Evolutionary conservation across 768 basidiomycete genomes (phyloP), one percentile per base, ranked within the genome.

Genomic region (Rhodotorula sphaerocarpa): DNA sequence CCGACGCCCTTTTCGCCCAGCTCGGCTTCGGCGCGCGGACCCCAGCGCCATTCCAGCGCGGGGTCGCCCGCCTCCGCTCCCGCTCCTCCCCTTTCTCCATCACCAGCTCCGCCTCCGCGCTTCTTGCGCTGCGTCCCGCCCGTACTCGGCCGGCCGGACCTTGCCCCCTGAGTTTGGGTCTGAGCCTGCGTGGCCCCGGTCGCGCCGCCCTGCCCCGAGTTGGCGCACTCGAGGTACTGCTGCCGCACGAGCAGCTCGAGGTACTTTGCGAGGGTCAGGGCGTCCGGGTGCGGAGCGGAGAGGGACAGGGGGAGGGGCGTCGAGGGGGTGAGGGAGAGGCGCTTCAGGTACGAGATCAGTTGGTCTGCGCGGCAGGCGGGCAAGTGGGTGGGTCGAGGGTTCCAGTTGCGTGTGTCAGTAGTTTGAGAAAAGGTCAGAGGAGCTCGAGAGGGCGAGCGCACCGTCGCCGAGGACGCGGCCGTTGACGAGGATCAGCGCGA

Each of bases 41-140:
- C 91, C 91, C 91, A 96, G 23, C 83, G 81, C 89, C 88, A 90
- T 71, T 90, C 87, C 63, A 79, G 82, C 21, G 77, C 75, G 20
- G 75, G 74, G 21, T 78, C 80, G 11, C 76, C 75, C 25, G 75
- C 75, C 42, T 76, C 78, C 28, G 67, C 74, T 16, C 51, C 57
- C 72, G 42, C 57, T n/a, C n/a, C n/a, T n/a, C n/a, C n/a, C n/a
- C n/a, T n/a, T n/a, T n/a, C n/a, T n/a, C n/a, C n/a, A n/a, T n/a
- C n/a, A n/a, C n/a, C n/a, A n/a, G n/a, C n/a, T n/a, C n/a, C n/a
- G 5, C 58, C 53, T 45, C 42, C 47, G 12, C 34, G 45, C 31
- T 50, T 39, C 18, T 46, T 33, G 20, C 56, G 34, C 45, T 57
- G 59, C 50, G 64, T 58, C 11, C 33, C 27, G 14, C 30, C 25